Evolutionary conservation across 1,139 yeast species (phyloP).

Genomic region (Yamadazyma sp.): DNA sequence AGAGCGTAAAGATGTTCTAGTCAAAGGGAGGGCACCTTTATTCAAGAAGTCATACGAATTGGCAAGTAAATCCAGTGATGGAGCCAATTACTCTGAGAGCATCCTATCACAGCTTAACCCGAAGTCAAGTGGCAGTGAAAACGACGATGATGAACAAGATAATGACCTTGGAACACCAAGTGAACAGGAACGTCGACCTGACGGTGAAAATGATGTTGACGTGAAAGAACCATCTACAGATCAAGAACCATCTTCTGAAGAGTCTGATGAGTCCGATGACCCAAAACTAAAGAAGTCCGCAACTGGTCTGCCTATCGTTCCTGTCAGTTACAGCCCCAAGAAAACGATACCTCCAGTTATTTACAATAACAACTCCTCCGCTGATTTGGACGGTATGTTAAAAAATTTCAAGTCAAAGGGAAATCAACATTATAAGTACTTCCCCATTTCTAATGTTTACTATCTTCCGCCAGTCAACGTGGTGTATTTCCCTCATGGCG

Average conservation of each 20-base stretch:
- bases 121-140: slow-evolving; percentile 7
- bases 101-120: slow-evolving; percentile 5
- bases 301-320: slow-evolving; percentile 7
- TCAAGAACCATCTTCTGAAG: slow-evolving; percentile 1
- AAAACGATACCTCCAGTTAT: slow-evolving; percentile 12
- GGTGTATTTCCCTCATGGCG: slow-evolving; percentile 61
- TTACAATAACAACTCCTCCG: slow-evolving; percentile 15
- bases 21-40: slow-evolving; percentile 28
- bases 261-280: slow-evolving; percentile 2
- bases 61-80: slow-evolving; percentile 12
- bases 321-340: slow-evolving; percentile 9
- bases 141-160: slow-evolving; percentile 7
- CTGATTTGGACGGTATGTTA: slow-evolving; percentile 16
- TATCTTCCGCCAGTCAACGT: slow-evolving; percentile 61
- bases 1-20: slow-evolving; percentile 52
- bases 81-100: slow-evolving; percentile 4
- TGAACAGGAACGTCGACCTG: no score
- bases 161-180: no score
- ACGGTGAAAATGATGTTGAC: slow-evolving; percentile 8
- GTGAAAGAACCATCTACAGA: slow-evolving; percentile 6
- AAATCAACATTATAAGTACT: slow-evolving; percentile 44
- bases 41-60: slow-evolving; percentile 22
- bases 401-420: slow-evolving; percentile 12
- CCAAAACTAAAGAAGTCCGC: slow-evolving; percentile 6
- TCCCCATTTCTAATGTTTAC: slow-evolving; percentile 56